Evolutionary conservation across 805 yeast genomes (phyloP).

Genomic region (Metschnikowia aberdeeniae): DNA sequence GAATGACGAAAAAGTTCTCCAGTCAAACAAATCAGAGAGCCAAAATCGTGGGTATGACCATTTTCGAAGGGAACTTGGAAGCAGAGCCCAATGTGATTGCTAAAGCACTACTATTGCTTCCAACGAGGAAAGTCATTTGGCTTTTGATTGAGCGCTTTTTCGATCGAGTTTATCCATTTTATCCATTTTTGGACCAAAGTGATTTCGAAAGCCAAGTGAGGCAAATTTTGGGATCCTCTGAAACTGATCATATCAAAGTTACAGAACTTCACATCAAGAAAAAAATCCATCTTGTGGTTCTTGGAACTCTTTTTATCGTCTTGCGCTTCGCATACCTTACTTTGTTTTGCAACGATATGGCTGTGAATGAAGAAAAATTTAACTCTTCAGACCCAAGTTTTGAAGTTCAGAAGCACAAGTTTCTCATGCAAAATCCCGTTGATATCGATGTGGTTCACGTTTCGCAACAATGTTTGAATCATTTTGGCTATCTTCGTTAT

Average conservation of each 20-base stretch:
- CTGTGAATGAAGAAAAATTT: conserved; percentile 23
- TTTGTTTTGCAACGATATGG: conserved; percentile 32
- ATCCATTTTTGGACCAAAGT: conserved; percentile 48
- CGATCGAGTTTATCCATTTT: conserved; percentile 53
- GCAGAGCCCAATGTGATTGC: conserved; percentile 18
- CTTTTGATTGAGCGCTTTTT: conserved; percentile 24
- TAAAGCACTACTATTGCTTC: conserved; percentile 20
- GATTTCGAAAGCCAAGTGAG: conserved; percentile 19
- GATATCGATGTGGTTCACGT: conserved; percentile 19
- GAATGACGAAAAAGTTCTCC: conserved; percentile 4
- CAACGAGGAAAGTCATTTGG: conserved; percentile 25
- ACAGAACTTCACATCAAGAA: conserved; percentile 25
- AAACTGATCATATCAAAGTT: conserved; percentile 13
- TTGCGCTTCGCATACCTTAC: conserved; percentile 34
- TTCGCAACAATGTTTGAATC: conserved; percentile 20
- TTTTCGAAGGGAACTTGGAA: conserved; percentile 18
- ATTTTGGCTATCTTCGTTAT: conserved; percentile 21
- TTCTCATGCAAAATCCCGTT: conserved; percentile 20
- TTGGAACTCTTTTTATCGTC: conserved; percentile 32
- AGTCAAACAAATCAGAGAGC: conserved; percentile 16
- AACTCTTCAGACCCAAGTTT: conserved; percentile 10
- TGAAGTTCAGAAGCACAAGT: conserved; percentile 12
- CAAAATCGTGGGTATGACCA: conserved; percentile 17
- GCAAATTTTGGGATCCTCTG: conserved; percentile 18
- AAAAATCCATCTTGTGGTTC: conserved; percentile 30